Evolutionary conservation across 2,329 filamentous ascomycete genomes (phyloP).

Genomic region (Nothopassalora personata): DNA sequence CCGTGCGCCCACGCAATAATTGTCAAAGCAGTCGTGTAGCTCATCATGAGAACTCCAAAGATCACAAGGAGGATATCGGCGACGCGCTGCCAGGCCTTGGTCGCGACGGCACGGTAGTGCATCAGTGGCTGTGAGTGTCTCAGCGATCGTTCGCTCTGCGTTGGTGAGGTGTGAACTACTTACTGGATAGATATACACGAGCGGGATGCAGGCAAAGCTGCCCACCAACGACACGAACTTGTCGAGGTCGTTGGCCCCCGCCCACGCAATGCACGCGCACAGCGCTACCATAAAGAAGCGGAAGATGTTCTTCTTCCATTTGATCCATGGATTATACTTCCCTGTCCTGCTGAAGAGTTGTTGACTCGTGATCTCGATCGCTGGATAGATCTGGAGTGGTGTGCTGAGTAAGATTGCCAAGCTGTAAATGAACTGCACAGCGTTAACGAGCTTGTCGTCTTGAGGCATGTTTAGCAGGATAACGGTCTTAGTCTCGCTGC

Average conservation of each 20-base stretch:
- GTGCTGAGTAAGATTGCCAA: constrained; percentile 93
- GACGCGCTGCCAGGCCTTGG: constrained; percentile 59
- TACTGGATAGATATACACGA: constrained; percentile 97
- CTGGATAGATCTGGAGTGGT: constrained; percentile 93
- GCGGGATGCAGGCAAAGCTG: constrained; percentile 93
- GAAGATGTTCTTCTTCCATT: constrained; percentile 99
- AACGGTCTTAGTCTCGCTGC: constrained; percentile 91
- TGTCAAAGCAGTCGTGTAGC: constrained; percentile 84
- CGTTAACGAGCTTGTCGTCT: constrained; percentile 91
- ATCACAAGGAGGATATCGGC: constrained; percentile 72
- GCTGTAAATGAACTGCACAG: constrained; percentile 95
- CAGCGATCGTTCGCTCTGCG: constrained; percentile 1
- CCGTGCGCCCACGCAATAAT: constrained; percentile 77
- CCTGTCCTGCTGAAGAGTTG: constrained; percentile 88
- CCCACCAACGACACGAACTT: constrained; percentile 96
- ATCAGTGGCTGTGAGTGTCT: constrained; percentile 66
- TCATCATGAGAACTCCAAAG: constrained; percentile 82
- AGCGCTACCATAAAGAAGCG: constrained; percentile 86
- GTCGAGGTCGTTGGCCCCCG: constrained; percentile 85
- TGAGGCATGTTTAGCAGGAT: constrained; percentile 94
- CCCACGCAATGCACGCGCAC: constrained; percentile 84
- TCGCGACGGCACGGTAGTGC: constrained; percentile 76
- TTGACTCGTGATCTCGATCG: constrained; percentile 93
- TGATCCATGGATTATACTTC: constrained; percentile 97
- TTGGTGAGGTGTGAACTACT: constrained; percentile 39